Conservation (phyloP, 257 asterid genomes). For the Solanum etuberosum region DNA sequence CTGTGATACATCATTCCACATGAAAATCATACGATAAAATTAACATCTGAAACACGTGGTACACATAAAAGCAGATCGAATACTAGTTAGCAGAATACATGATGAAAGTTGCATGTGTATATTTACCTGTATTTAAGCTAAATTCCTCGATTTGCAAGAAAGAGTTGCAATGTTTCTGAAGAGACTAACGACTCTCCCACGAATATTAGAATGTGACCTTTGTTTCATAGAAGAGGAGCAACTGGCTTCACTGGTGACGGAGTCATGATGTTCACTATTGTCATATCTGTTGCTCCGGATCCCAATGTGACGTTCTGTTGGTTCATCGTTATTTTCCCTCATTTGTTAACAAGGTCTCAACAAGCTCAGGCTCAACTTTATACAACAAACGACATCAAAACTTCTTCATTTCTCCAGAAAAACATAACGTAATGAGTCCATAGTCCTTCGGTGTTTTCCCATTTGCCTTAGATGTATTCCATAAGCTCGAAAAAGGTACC, state of each 20-base stretch:
- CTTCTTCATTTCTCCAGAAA: background rate
- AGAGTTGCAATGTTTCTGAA: too few species aligned
- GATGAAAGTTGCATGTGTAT: too few species aligned
- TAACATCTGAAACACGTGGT: too few species aligned
- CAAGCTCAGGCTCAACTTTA: background rate
- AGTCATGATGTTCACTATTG: background rate
- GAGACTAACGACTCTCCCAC: too few species aligned
- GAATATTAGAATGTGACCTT: too few species aligned
- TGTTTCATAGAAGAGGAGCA: background rate
- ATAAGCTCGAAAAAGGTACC: background rate
- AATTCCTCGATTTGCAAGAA: too few species aligned
- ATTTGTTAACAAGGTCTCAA: background rate
- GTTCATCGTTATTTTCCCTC: background rate
- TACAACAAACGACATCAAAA: background rate
- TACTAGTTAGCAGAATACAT: too few species aligned
- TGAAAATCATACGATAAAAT: too few species aligned
- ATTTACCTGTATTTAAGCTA: too few species aligned
- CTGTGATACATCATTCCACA: background rate
- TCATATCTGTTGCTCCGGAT: background rate
- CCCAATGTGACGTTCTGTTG: background rate
- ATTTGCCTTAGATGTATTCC: background rate
- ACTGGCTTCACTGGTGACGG: background rate
- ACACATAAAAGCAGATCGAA: too few species aligned
- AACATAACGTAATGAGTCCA: background rate
- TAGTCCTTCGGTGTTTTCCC: background rate